Evolutionary conservation across 75 land plant genomes (phyloP).

Genomic region (Pinus albicaulis): DNA sequence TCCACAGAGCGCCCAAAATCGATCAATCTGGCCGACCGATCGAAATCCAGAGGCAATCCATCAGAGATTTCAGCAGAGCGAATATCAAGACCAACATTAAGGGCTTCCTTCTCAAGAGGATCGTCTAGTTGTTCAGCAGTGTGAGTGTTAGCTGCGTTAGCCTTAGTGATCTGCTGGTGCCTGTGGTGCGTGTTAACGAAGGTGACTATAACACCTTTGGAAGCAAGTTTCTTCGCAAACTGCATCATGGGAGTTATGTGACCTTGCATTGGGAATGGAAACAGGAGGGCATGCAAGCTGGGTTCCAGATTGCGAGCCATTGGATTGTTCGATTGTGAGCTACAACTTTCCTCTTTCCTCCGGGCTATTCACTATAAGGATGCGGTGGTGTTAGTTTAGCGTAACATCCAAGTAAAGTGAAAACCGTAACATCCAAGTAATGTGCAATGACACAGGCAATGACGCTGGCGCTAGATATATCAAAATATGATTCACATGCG

Average conservation of each 20-base stretch:
- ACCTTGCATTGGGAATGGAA: slow-evolving; percentile 11
- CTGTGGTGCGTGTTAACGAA: slow-evolving; percentile 12
- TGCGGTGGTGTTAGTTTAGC: rapidly evolving
- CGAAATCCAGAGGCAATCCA: background rate
- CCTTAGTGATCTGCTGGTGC: background rate
- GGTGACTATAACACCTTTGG: background rate
- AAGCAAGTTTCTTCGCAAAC: too few relatives aligned
- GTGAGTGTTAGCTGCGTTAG: too few relatives aligned
- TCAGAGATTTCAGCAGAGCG: too few relatives aligned
- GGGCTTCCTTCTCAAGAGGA: background rate
- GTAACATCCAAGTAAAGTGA: too few relatives aligned
- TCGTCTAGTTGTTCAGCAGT: background rate
- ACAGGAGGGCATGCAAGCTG: background rate
- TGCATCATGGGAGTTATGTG: background rate
- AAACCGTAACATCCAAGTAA: too few relatives aligned
- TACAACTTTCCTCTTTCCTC: too few relatives aligned
- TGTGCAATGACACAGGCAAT: too few relatives aligned
- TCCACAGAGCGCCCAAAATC: slow-evolving; percentile 1
- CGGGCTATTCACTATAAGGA: too few relatives aligned
- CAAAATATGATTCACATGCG: too few relatives aligned
- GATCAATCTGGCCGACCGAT: background rate
- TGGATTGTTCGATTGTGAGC: too few relatives aligned
- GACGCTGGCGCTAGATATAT: too few relatives aligned
- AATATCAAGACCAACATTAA: background rate
- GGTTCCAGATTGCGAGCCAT: too few relatives aligned